A percentile compares a stretch with the other conserved stretches of the same genome.
phyloP scores from a whole-genome alignment of 176 grass and related monocot species.

The Avena sativa region DNA sequence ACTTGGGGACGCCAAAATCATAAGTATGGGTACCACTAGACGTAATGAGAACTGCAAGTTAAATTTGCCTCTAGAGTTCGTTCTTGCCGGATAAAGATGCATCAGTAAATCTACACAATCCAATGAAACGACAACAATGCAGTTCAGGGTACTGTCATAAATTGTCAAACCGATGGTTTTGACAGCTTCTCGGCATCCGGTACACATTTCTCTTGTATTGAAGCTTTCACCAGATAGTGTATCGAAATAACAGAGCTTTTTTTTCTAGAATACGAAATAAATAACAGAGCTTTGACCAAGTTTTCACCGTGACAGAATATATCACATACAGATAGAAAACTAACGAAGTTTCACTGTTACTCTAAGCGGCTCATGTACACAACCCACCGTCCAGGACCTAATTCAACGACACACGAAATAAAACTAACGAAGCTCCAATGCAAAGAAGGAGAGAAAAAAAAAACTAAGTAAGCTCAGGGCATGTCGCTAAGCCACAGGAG shows the following conservation, averaged over 20 bases:
- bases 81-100: background rate
- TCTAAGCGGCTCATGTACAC: background rate
- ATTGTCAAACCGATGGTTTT: background rate
- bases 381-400: background rate
- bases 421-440: background rate
- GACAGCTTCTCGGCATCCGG: too few species aligned
- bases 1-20: background rate
- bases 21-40: background rate
- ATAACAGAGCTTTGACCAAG: background rate
- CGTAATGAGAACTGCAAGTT: background rate
- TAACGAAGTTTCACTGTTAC: background rate
- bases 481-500: background rate
- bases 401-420: background rate
- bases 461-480: background rate
- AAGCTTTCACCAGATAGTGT: background rate
- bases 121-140: background rate
- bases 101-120: background rate
- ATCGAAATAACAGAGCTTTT: background rate
- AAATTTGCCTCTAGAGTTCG: background rate
- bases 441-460: too few species aligned
- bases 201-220: background rate
- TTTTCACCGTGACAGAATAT: background rate
- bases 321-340: too few species aligned
- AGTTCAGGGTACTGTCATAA: background rate
- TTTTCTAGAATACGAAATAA: too few species aligned